phyloP scores from a whole-genome alignment of 2,329 filamentous ascomycete species.

The Colletotrichum navitas region DNA sequence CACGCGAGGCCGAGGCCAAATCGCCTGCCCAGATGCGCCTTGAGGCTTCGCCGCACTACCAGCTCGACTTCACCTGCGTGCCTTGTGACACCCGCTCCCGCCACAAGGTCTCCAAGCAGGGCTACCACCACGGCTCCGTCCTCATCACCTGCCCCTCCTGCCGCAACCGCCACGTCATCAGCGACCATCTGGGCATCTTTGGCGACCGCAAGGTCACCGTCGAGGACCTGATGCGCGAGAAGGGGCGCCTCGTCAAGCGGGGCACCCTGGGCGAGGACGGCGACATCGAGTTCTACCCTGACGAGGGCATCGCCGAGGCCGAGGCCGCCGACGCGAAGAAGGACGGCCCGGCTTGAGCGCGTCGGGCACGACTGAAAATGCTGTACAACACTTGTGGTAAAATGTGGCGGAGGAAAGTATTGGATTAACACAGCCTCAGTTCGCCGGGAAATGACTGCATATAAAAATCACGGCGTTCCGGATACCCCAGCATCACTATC shows the following conservation, averaged over 20 bases:
- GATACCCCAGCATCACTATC: constrained; percentile 32
- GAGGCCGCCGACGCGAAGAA: constrained; percentile 21
- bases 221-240: constrained; percentile 82
- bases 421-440: constrained; percentile 10
- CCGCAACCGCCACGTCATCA: constrained; percentile 89
- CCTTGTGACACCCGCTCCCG: constrained; percentile 84
- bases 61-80: constrained; percentile 92
- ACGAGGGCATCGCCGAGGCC: constrained; percentile 59
- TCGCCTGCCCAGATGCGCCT: constrained; percentile 42
- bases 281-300: constrained; percentile 94
- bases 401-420: not conserved
- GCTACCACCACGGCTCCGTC: constrained; percentile 91
- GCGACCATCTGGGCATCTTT: constrained; percentile 87
- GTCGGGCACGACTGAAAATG: not conserved
- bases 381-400: constrained; percentile 11
- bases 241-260: constrained; percentile 79
- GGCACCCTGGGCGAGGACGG: constrained; percentile 80
- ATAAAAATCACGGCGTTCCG: constrained; percentile 35
- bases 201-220: constrained; percentile 77
- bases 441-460: constrained; percentile 31
- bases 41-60: constrained; percentile 76
- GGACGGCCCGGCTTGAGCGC: constrained; percentile 16
- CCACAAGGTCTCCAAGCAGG: constrained; percentile 92
- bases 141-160: constrained; percentile 90
- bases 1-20: constrained; percentile 45